phyloP scores from a whole-genome alignment of 177 flowering plant genomes.

The Vitis hybrid region DNA sequence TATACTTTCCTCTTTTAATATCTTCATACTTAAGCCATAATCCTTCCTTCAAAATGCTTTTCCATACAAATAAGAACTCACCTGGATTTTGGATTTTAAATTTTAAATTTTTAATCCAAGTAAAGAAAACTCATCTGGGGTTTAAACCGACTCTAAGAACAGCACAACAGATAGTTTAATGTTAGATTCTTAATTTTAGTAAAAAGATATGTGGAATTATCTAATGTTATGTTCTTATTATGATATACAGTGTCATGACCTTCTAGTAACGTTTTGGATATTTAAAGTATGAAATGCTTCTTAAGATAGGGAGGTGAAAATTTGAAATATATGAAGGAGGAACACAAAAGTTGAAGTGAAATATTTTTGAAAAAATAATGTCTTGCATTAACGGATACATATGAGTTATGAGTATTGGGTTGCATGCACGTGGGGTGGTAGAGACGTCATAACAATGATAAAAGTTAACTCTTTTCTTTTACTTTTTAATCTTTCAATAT shows the following conservation, averaged over 20 bases:
- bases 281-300: too few relatives aligned
- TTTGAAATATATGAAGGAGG: background rate
- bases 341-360: background rate
- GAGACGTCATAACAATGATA: constrained; percentile 21
- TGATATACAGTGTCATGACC: too few relatives aligned
- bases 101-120: too few relatives aligned
- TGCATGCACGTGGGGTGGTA: constrained; percentile 33
- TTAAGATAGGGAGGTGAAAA: too few relatives aligned
- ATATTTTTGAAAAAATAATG: background rate
- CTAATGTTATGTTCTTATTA: too few relatives aligned
- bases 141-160: background rate
- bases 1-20: background rate
- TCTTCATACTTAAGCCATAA: background rate
- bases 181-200: too few relatives aligned
- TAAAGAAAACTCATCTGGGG: background rate
- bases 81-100: too few relatives aligned
- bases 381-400: too few relatives aligned
- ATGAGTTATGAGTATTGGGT: constrained; percentile 5
- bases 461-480: constrained; percentile 24
- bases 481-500: constrained; percentile 29
- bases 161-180: too few relatives aligned
- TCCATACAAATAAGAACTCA: background rate
- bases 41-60: background rate
- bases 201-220: too few relatives aligned
- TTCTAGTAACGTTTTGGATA: background rate